Base-by-base conservation (phyloP, 768 basidiomycete species). In the Mycena haematopus region DNA sequence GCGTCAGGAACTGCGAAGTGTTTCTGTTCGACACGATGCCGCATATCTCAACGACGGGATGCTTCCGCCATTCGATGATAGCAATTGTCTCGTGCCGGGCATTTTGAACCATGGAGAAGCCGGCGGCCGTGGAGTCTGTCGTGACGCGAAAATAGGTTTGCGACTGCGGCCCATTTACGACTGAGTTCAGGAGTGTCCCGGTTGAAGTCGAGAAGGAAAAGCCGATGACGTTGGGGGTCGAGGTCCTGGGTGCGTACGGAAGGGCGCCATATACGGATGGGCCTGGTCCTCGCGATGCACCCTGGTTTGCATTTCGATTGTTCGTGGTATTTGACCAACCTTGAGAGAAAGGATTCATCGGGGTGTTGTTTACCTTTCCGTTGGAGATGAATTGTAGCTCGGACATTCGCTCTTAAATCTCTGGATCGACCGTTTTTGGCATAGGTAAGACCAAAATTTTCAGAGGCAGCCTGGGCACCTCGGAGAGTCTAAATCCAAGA, bases 71-170 rank as follows among this genome's bases (percentile, higher is more conserved):
- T 49, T 76, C 76, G 56, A 82, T 67, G 62, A 78, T 69, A 7
- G 76, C 80, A 51, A 78, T 63, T 24, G 68, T 74, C 27, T 72
- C 70, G 42, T 73, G 72, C 15, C 72, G 69, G 6, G 67, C 67
- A 57, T 77, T 75, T 58, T 77, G 76, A 65, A 79, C 69, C 36
- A 80, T 54, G 9, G 79, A 80, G 58, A 72, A 71, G 1, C 72
- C 74, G 21, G 74, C 71, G 2, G 68, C 65, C 13, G 70, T 69
- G 24, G 74, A 56, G 57, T 74, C 73, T n/a, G 79, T 79, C 24
- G 66, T 72, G 64, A 82, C 50, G 56, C 75, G 76, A 69, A 79
- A 81, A n/a, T 68, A 72, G 15, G 75, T 74, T 67, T 75, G 75
- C 29, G 69, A 68, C 62, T 74, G 73, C 0, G 81, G 76, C 1